Evolutionary conservation across 352 stramenopile species (phyloP), one percentile per base, ranked within the genome.

Genomic region (Thraustochytrium striatum): DNA sequence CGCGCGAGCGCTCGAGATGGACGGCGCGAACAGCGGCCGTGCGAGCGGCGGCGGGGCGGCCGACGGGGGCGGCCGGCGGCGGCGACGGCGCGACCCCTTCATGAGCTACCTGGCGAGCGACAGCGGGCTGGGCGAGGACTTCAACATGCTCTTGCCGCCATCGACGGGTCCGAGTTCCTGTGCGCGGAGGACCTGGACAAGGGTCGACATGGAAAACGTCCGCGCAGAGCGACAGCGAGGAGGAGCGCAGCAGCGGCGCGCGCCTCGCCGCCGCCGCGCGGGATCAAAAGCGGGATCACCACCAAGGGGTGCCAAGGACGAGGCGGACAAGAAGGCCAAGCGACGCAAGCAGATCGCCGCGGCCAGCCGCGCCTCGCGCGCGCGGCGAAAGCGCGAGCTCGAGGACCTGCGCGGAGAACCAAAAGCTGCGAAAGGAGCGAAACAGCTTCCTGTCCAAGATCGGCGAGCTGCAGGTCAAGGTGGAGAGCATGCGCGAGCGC

Each of bases 341-440:
- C 55, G 70, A n/a, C 33, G 70, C n/a, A 57, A 80, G 38, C 70
- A 80, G 58, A 73, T 80, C 41, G 70, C 70, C 13, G 50, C 38
- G 19, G 70, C 70, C 2, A 72, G 55, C 55, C 38, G 70, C 8
- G 39, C 36, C 8, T 80, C 70, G 47, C 55, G 70, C 8, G 70
- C 53, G 21, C n/a, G 50, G 33, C 55, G 58, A 7, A 80, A 80
- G 70, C 55, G 58, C n/a, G 70, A 80, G 33, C 28, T 80, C 28
- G 36, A 70, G 33, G 55, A 72, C 38, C 58, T 80, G 19, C 38
- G 50, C 32, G 25, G 57, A 73, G 30, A 80, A 80, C 70, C 28
- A 69, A 21, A 25, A 47, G n/a, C 30, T 80, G 58, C 38, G 50
- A 3, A 57, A 70, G 25, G 55, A 80, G 57, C 58, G 30, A 13